Evolutionary conservation across 2,329 filamentous ascomycete genomes (phyloP).

Genomic region (Alternaria novae-zelandiae): DNA sequence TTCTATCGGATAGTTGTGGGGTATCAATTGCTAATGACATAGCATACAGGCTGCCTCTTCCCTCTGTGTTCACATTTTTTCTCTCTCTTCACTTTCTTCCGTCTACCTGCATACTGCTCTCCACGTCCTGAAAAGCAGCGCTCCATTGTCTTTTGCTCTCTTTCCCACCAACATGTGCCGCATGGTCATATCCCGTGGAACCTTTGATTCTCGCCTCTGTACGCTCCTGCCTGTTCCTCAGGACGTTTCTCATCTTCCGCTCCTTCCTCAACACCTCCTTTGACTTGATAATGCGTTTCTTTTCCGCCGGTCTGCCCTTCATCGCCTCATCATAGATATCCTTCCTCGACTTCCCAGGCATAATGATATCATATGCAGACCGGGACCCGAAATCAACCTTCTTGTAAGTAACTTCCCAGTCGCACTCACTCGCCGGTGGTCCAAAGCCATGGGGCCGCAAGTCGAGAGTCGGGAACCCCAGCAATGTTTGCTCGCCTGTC

Average conservation of each 20-base stretch:
- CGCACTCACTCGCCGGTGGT: conserved; percentile 9
- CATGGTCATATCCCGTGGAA: conserved; percentile 2
- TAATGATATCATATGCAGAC: conserved; percentile 7
- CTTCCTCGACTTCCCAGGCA: conserved; percentile 9
- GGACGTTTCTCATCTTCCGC: not conserved
- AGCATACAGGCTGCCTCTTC: not conserved
- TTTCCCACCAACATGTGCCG: conserved; percentile 1
- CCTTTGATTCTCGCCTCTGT: not conserved
- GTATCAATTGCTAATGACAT: not conserved
- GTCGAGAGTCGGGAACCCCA: conserved; percentile 35
- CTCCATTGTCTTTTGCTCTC: not conserved
- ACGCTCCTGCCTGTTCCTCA: not conserved
- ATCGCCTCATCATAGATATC: conserved; percentile 12
- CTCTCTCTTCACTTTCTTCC: not conserved
- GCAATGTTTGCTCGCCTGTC: conserved; percentile 22
- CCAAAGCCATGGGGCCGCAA: conserved; percentile 19
- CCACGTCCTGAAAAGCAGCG: not conserved
- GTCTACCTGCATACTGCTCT: conserved; percentile 2
- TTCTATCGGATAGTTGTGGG: not conserved
- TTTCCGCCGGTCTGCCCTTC: not conserved
- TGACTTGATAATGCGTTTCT: not conserved
- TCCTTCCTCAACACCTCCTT: not conserved
- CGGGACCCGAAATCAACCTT: conserved; percentile 26
- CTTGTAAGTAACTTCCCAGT: conserved; percentile 36
- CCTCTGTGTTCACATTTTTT: not conserved